Conservation (phyloP, 768 basidiomycete genomes). For the Grammothele lineata region DNA sequence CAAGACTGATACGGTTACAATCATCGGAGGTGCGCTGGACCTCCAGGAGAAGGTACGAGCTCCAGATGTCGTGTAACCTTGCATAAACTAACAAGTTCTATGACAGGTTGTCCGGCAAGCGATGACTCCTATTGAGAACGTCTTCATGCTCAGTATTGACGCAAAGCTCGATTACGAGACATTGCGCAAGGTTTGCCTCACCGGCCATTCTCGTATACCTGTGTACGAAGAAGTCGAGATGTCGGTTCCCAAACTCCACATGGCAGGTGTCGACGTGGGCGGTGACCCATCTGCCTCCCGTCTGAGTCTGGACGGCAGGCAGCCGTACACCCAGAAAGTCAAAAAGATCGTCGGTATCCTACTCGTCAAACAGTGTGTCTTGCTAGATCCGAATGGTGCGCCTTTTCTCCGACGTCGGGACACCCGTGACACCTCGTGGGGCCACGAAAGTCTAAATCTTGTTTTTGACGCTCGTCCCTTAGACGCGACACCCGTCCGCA, state of each 20-base stretch:
- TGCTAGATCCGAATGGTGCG: constrained; percentile 76
- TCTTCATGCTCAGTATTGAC: constrained; percentile 88
- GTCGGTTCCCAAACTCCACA: constrained; percentile 28
- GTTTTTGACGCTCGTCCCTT: constrained; percentile 8
- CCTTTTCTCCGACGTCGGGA: too few relatives aligned
- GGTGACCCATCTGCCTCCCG: constrained; percentile 13
- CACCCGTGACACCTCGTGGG: not conserved
- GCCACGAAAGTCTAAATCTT: constrained; percentile 9
- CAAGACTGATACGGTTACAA: constrained; percentile 81
- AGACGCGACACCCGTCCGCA: constrained; percentile 82
- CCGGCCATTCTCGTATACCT: constrained; percentile 82
- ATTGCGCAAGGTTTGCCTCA: constrained; percentile 70
- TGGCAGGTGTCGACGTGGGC: constrained; percentile 5
- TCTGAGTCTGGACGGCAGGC: constrained; percentile 16
- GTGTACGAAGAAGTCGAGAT: constrained; percentile 85
- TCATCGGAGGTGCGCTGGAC: constrained; percentile 87
- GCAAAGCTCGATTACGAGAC: constrained; percentile 78
- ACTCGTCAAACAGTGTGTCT: constrained; percentile 84
- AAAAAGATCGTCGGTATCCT: constrained; percentile 87
- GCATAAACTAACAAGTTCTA: too few relatives aligned
- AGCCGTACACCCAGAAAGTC: constrained; percentile 40
- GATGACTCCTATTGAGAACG: constrained; percentile 75
- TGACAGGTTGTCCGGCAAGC: constrained; percentile 36
- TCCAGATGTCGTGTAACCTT: not conserved
- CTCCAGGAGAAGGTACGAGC: constrained; percentile 78